These are phyloP conservation scores for Scedosporium minutisporum DNA, from an alignment of 2,329 filamentous ascomycete genomes.

Conservation along the genomic window DNA sequence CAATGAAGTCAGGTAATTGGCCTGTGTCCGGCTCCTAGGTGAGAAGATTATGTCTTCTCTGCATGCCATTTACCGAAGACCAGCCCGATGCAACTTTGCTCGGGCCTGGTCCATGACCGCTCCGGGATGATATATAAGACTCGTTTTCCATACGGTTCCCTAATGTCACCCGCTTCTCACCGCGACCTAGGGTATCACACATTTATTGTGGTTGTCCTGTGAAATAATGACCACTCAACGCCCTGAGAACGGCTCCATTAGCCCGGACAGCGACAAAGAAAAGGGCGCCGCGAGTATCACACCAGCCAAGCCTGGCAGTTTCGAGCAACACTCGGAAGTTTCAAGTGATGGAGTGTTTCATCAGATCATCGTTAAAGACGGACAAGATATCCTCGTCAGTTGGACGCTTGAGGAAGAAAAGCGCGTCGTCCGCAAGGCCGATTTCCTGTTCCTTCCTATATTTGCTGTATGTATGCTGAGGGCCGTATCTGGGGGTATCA, in stretches of 20 bases:
- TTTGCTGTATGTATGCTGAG: not conserved
- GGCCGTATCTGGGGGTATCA: not conserved
- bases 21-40: not conserved
- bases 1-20: not conserved
- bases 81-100: not conserved
- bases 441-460: not conserved
- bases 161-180: not conserved
- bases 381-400: not conserved
- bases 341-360: not conserved
- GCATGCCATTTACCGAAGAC: not conserved
- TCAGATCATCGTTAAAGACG: not conserved
- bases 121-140: not conserved
- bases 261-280: not conserved
- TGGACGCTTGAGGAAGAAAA: not conserved
- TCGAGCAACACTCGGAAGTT: not conserved
- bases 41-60: not conserved
- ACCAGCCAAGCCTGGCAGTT: not conserved
- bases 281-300: not conserved
- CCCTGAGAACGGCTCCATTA: not conserved
- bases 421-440: not conserved
- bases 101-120: not conserved
- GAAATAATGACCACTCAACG: not conserved
- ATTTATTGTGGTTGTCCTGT: not conserved
- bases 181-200: not conserved
- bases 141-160: not conserved